These are phyloP conservation scores for Lepidopterella palustris DNA, from an alignment of 495 filamentous ascomycete genomes.

Conservation along the genomic window DNA sequence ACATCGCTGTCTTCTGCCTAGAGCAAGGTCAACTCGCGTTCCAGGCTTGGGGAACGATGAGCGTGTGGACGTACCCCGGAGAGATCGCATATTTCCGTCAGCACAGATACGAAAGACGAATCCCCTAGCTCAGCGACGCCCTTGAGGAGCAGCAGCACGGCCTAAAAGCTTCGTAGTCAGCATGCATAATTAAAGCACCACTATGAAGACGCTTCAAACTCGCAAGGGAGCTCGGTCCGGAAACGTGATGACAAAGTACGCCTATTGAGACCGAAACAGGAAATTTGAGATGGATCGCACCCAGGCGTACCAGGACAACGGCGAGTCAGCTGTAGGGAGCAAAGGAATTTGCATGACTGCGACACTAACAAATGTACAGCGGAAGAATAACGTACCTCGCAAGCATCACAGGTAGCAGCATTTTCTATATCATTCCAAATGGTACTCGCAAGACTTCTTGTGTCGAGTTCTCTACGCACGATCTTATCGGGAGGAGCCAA, in stretches of 20 bases:
- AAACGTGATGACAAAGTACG: no score
- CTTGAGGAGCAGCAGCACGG: slow-evolving; percentile 38
- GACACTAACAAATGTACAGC: slow-evolving; percentile 28
- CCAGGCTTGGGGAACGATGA: slow-evolving; percentile 11
- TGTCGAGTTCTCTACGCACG: neutral
- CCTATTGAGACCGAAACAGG: no score
- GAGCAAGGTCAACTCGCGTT: neutral
- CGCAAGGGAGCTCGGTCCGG: no score
- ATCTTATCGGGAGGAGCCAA: neutral
- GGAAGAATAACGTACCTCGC: slow-evolving; percentile 36
- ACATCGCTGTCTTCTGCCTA: slow-evolving; percentile 44
- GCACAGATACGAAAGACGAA: slow-evolving; percentile 36
- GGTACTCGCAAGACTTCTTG: neutral
- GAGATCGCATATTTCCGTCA: slow-evolving; percentile 44
- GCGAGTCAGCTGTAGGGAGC: no score
- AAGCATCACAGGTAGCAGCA: slow-evolving; percentile 42
- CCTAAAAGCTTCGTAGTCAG: neutral
- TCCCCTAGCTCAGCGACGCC: slow-evolving; percentile 42
- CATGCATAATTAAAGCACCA: neutral
- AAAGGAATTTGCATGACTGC: neutral
- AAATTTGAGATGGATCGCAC: no score
- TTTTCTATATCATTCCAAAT: slow-evolving; percentile 41
- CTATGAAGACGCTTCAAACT: no score
- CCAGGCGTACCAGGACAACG: no score
- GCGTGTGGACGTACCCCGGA: slow-evolving; percentile 33